These are phyloP conservation scores for Calonectria pseudoreteaudii DNA, from an alignment of 2,329 filamentous ascomycete genomes.

Conservation along the genomic window DNA sequence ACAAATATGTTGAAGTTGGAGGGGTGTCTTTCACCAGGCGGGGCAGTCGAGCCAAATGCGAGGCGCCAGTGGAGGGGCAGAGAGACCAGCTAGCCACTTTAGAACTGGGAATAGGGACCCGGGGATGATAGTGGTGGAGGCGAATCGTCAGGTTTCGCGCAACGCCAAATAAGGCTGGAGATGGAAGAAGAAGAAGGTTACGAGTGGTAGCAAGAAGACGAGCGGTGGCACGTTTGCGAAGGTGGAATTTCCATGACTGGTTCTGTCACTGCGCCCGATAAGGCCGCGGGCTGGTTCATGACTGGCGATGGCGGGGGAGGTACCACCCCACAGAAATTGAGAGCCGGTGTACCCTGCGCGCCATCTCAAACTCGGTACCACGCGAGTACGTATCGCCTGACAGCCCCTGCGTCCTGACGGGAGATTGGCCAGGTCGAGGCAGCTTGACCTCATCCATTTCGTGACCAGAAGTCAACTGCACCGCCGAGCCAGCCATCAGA, in stretches of 20 bases:
- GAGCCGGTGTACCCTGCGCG: slow-evolving; percentile 27
- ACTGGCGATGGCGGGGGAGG: slow-evolving; percentile 32
- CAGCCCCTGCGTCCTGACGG: slow-evolving; percentile 8
- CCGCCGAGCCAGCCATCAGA: background rate
- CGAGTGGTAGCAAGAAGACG: background rate
- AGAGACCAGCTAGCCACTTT: slow-evolving; percentile 1
- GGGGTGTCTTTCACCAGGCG: slow-evolving; percentile 9
- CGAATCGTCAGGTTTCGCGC: background rate
- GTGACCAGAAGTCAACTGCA: slow-evolving; percentile 5
- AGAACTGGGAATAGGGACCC: background rate
- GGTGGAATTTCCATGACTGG: slow-evolving; percentile 19
- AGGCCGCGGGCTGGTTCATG: slow-evolving; percentile 36
- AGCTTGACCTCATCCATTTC: slow-evolving; percentile 20
- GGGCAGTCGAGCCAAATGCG: slow-evolving; percentile 11
- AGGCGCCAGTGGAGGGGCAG: slow-evolving; percentile 15
- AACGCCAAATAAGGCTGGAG: background rate
- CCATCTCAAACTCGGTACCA: slow-evolving; percentile 14
- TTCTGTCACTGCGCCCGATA: slow-evolving; percentile 31
- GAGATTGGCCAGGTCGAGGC: slow-evolving; percentile 12
- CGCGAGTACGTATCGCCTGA: slow-evolving; percentile 18
- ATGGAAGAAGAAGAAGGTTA: background rate
- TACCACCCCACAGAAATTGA: slow-evolving; percentile 28
- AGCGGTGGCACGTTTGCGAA: slow-evolving; percentile 19
- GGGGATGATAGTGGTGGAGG: background rate
- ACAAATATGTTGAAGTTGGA: slow-evolving; percentile 12